Base-by-base conservation (phyloP, 1,284 basidiomycete genomes). In the Heliocybe sulcata region DNA sequence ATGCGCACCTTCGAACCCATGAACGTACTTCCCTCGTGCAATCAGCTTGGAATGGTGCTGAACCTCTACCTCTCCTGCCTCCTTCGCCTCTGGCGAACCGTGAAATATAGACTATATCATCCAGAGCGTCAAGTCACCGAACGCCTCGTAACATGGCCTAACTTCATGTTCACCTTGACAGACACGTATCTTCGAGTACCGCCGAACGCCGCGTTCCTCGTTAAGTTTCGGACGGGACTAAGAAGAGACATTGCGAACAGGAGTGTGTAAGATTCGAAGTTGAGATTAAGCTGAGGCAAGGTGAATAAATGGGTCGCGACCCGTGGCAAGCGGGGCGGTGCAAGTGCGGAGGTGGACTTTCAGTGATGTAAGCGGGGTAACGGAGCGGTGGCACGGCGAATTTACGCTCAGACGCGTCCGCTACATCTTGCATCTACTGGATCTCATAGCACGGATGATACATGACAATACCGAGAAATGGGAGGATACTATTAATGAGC, bases 1-100 rank as follows among this genome's bases (percentile, higher is more conserved):
- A 38, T 70, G n/a, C 85, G 63, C 62, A 92, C 93, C 82, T 71
- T 95, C 90, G 64, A 96, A 87, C 38, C 90, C 90, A 69, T 96
- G 93, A 27, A 90, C 77, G 64, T 91, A 90, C 74, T 94, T 93
- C 51, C 91, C 90, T 56, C 93, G 77, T 42, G 89, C 94, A 51
- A 96, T 87, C 2, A 92, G 71, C 64, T 81, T 81, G 8, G 90
- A 93, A 68, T 96, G 92, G 65, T 94, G 92, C 57, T 82, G 78
- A 53, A 79, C 70, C 58, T 87, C 84, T 33, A 84, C 70, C 49
- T 94, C 90, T 35, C 92, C 89, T 57, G 86, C 90, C 63, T 82
- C 76, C 72, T 90, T 87, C 51, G 93, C 94, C 65, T 92, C 84
- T 55, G 86, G 85, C 45, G 91, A 93, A 35, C 94, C 94, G 67